Evolutionary conservation across 1,284 basidiomycete species (phyloP), one percentile per base, ranked within the genome.

Genomic region (Ganoderma sinense): DNA sequence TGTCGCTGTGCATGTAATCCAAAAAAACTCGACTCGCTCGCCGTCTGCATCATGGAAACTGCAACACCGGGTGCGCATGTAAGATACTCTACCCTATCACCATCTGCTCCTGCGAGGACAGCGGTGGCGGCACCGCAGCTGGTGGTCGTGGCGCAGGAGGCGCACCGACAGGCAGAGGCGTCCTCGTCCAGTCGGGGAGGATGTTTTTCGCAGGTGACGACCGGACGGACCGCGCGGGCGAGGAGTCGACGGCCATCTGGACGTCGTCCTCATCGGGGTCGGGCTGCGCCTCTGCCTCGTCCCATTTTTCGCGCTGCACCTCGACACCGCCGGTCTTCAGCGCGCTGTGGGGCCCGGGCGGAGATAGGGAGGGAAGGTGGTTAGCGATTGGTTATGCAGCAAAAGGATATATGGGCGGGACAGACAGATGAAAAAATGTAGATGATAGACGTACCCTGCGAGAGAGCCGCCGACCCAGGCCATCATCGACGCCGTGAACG

Each of bases 381-480:
- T 59, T 33, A 43, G n/a, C 10, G 7, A 45, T 58, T 36, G 18
- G n/a, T 11, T 43, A 48, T 53, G 29, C 2, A 26, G n/a, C 8
- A 20, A 4, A 16, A 41, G 16, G 41, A 41, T 41, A 41, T 41
- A 18, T 41, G 5, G 14, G n/a, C 8, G 31, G n/a, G 26, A 45
- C 16, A 11, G 16, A 6, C 2, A 56, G 53, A 66, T 26, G 13
- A 1, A 26, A n/a, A 26, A 26, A 11, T 3, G n/a, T 23, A 26
- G 23, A 23, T n/a, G 61, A 66, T 66, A 31, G 20, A 7, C 91
- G 74, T 80, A 95, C 92, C 97, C 97, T 2, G 96, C 94, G 18
- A 98, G 81, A 43, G 94, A 96, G 0, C 95, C 97, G 3, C 97
- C 97, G n/a, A 98, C 90, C 96, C 97, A 98, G 0, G 92, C 87